phyloP scores from a whole-genome alignment of 257 asterid genomes.

The Gentiana dahurica region DNA sequence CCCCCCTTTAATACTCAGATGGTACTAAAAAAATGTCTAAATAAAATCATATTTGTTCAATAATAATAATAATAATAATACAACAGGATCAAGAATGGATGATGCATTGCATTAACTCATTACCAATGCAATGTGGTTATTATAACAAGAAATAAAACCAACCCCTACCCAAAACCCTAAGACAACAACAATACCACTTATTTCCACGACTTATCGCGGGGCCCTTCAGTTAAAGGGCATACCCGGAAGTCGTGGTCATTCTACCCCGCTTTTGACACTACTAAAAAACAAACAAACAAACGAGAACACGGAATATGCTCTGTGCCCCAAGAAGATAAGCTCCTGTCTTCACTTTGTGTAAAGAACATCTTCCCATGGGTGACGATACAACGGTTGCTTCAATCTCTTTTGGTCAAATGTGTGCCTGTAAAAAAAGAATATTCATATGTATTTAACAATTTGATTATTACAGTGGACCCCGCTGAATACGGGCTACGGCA shows the following conservation, averaged over 20 bases:
- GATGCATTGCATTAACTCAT: not conserved
- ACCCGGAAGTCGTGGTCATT: constrained; percentile 8
- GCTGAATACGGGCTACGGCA: not conserved
- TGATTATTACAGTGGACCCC: too few relatives aligned
- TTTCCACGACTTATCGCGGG: too few relatives aligned
- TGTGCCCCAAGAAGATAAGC: not conserved
- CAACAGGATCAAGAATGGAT: constrained; percentile 3
- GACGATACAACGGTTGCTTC: constrained; percentile 98
- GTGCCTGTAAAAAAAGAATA: constrained; percentile 43
- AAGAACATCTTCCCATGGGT: constrained; percentile 99
- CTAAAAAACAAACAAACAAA: constrained; percentile 23
- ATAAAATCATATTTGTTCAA: not conserved
- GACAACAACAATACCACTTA: too few relatives aligned
- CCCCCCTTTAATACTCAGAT: too few relatives aligned
- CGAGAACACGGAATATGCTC: constrained; percentile 9
- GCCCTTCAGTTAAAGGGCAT: constrained; percentile 7
- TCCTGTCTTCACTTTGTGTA: constrained; percentile 71
- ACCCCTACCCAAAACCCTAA: too few relatives aligned
- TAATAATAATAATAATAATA: not conserved
- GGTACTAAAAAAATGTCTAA: too few relatives aligned
- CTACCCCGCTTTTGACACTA: constrained; percentile 16
- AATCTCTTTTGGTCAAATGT: constrained; percentile 96
- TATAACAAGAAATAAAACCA: too few relatives aligned
- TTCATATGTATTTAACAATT: not conserved
- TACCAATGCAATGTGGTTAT: constrained; percentile 8